Percentiles rank a stretch among this genome's conserved stretches.
phyloP scores from a whole-genome alignment of 2,329 filamentous ascomycete genomes.

The Fusarium redolens region DNA sequence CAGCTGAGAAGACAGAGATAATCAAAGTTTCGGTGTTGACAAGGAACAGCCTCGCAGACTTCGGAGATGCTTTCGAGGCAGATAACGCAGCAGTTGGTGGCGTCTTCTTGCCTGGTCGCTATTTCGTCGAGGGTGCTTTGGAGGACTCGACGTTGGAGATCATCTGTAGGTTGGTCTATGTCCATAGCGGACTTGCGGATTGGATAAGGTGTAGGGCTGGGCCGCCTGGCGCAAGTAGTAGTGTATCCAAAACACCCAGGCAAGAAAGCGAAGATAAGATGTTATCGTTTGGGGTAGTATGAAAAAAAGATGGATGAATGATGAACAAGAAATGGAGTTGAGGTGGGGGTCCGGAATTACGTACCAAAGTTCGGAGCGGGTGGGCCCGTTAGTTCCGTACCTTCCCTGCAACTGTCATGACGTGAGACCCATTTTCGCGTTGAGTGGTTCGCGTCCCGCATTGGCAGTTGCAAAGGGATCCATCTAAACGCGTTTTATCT shows the following conservation, averaged over 20 bases:
- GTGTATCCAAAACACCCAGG: neutral
- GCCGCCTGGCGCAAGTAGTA: neutral
- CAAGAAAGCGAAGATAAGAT: neutral
- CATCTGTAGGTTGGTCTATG: conserved; percentile 33
- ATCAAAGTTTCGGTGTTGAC: conserved; percentile 84
- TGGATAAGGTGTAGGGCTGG: neutral
- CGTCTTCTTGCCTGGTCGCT: conserved; percentile 42
- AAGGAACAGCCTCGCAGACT: conserved; percentile 77
- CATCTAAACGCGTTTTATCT: conserved; percentile 31
- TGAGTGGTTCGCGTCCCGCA: conserved; percentile 40
- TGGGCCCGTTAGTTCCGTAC: conserved; percentile 17
- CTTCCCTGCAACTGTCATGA: conserved; percentile 33
- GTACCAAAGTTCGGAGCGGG: neutral
- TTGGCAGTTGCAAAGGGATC: neutral
- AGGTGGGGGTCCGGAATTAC: conserved; percentile 1
- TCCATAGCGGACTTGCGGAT: conserved; percentile 35
- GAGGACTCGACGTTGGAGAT: conserved; percentile 56
- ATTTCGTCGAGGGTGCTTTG: conserved; percentile 59
- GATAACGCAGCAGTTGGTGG: conserved; percentile 76
- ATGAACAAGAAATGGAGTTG: conserved; percentile 7
- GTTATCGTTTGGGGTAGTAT: neutral
- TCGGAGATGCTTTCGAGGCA: conserved; percentile 84
- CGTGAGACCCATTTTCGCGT: conserved; percentile 38
- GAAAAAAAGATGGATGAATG: conserved; percentile 1
- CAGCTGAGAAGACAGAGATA: conserved; percentile 86